Percentiles rank a stretch among this genome's conserved stretches.
These are phyloP conservation scores for Termitomyces sp. DNA, from an alignment of 768 basidiomycete species.

Conservation along the genomic window DNA sequence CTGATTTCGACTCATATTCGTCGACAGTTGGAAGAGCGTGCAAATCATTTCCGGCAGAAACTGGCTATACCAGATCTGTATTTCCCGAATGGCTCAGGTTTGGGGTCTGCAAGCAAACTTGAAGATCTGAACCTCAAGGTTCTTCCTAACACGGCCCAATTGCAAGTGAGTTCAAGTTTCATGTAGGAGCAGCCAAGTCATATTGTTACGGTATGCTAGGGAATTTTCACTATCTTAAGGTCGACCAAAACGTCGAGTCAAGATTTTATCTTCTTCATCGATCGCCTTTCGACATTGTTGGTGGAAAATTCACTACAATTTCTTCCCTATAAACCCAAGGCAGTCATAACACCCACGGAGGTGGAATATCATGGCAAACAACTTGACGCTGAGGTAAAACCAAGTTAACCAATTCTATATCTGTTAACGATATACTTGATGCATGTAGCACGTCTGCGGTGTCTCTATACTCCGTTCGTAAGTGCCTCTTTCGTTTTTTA, in stretches of 20 bases:
- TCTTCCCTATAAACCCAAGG: constrained; percentile 63
- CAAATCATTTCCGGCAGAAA: constrained; percentile 64
- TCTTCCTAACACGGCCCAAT: constrained; percentile 73
- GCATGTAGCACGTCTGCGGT: constrained; percentile 67
- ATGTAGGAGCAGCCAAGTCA: neutral
- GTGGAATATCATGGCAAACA: constrained; percentile 52
- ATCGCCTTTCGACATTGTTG: constrained; percentile 78
- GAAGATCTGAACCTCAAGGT: constrained; percentile 55
- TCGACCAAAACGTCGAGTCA: constrained; percentile 64
- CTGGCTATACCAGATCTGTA: constrained; percentile 54
- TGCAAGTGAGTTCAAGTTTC: constrained; percentile 45
- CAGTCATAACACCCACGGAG: constrained; percentile 64
- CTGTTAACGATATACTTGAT: neutral
- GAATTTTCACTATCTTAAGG: constrained; percentile 84
- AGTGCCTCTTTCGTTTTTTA: constrained; percentile 22
- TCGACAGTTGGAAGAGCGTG: constrained; percentile 75
- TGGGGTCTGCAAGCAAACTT: constrained; percentile 24
- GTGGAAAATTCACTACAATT: constrained; percentile 80
- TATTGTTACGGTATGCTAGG: constrained; percentile 35
- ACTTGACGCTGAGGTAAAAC: constrained; percentile 50
- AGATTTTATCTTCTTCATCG: constrained; percentile 91
- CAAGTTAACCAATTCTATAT: neutral
- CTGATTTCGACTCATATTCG: constrained; percentile 88
- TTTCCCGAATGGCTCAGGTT: constrained; percentile 20
- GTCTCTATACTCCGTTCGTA: constrained; percentile 87